phyloP scores from a whole-genome alignment of 73 alveolate species.

The Paramecium primaurelia region DNA sequence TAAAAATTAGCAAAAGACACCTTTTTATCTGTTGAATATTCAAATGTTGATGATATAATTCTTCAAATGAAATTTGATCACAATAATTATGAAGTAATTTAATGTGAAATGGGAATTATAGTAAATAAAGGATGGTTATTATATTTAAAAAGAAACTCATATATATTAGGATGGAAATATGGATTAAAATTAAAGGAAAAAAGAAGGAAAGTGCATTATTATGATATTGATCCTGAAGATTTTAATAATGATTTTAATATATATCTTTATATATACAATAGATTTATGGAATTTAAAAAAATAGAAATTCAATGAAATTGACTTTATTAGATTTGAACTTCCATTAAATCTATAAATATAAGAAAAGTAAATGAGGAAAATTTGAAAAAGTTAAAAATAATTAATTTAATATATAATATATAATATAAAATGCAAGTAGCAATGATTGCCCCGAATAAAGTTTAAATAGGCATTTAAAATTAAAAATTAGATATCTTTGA shows the following conservation, averaged over 20 bases:
- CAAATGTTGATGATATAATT: background rate
- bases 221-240: background rate
- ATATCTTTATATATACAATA: too few relatives aligned
- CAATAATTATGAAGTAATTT: background rate
- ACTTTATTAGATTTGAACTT: too few relatives aligned
- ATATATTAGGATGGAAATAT: conserved; percentile 72
- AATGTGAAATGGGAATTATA: background rate
- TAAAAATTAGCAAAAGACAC: background rate
- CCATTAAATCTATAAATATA: too few relatives aligned
- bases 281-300: too few relatives aligned
- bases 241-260: background rate
- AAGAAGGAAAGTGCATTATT: conserved; percentile 63
- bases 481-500: background rate
- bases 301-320: too few relatives aligned
- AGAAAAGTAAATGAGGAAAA: background rate
- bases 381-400: conserved; percentile 43
- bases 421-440: background rate
- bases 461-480: background rate
- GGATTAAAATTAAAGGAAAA: conserved; percentile 67
- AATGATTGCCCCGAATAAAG: background rate
- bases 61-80: too few relatives aligned
- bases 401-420: background rate
- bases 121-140: too few relatives aligned
- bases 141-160: background rate
- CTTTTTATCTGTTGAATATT: background rate